Conservation (phyloP, 192 early-diverging fungal species). For the Martensiomyces pterosporus region DNA sequence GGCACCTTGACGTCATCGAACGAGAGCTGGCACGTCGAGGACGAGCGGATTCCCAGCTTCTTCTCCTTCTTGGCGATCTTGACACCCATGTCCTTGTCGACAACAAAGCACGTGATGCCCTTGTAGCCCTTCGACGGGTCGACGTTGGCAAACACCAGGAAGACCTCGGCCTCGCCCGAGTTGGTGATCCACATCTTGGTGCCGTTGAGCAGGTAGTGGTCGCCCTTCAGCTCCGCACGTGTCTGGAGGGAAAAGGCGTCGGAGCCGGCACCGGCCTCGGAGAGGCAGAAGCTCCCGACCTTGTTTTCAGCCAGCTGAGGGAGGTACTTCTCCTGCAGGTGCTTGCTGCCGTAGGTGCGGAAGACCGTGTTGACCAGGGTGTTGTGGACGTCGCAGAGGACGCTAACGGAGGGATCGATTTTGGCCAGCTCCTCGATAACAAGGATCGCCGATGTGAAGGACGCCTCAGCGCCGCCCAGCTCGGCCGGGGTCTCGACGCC, state of each 20-base stretch:
- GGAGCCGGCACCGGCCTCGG: constrained; percentile 86
- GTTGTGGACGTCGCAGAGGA: constrained; percentile 95
- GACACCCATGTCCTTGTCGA: constrained; percentile 90
- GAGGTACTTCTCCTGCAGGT: constrained; percentile 79
- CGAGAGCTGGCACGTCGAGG: constrained; percentile 88
- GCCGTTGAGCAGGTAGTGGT: constrained; percentile 86
- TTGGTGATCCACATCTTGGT: constrained; percentile 95
- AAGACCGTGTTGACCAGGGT: constrained; percentile 94
- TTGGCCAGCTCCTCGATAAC: constrained; percentile 93
- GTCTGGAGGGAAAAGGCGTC: constrained; percentile 94
- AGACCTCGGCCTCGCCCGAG: constrained; percentile 92
- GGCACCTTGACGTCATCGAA: constrained; percentile 93
- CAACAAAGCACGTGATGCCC: constrained; percentile 96
- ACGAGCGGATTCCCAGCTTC: constrained; percentile 96
- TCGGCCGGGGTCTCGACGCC: constrained; percentile 83
- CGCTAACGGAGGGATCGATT: constrained; percentile 88
- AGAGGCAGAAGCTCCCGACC: constrained; percentile 92
- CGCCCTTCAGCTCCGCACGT: constrained; percentile 77
- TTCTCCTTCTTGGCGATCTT: constrained; percentile 93
- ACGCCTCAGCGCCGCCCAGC: constrained; percentile 75
- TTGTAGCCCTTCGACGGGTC: constrained; percentile 91
- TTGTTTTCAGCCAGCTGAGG: constrained; percentile 75
- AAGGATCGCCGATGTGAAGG: constrained; percentile 79
- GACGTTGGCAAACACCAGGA: constrained; percentile 98
- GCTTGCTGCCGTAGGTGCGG: constrained; percentile 71